phyloP scores from a whole-genome alignment of 192 early-diverging fungal genomes.

The Geranomyces variabilis region DNA sequence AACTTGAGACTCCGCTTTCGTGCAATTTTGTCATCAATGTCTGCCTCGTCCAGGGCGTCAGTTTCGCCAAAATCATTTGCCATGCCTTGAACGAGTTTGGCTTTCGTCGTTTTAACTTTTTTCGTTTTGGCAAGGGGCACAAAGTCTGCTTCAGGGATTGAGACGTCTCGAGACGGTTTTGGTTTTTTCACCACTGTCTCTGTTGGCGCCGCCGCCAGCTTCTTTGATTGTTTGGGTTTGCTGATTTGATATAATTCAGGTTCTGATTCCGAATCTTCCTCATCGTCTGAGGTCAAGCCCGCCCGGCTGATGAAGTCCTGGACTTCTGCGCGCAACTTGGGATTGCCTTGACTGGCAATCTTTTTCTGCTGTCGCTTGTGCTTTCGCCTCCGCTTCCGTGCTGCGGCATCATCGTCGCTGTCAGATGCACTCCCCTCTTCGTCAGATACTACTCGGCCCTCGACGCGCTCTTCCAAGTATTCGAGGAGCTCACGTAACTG shows the following conservation, averaged over 20 bases:
- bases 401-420: constrained; percentile 34
- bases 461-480: constrained; percentile 63
- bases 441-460: constrained; percentile 47
- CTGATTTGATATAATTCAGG: background rate
- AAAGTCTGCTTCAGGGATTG: constrained; percentile 33
- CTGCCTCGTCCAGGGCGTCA: constrained; percentile 72
- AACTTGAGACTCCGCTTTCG: constrained; percentile 59
- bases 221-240: constrained; percentile 15
- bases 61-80: constrained; percentile 76
- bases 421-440: constrained; percentile 31
- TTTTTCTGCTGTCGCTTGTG: constrained; percentile 31
- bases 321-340: constrained; percentile 20
- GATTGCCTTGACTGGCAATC: constrained; percentile 14
- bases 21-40: constrained; percentile 78
- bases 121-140: constrained; percentile 39
- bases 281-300: constrained; percentile 30
- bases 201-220: background rate
- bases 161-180: constrained; percentile 1
- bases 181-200: background rate
- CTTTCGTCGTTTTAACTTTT: constrained; percentile 36
- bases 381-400: constrained; percentile 22
- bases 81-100: constrained; percentile 17
- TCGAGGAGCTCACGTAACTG: constrained; percentile 73
- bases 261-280: constrained; percentile 12
- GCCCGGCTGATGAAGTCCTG: constrained; percentile 9